phyloP scores from a whole-genome alignment of 768 basidiomycete species.

The Tylopilus rubrobrunneus region DNA sequence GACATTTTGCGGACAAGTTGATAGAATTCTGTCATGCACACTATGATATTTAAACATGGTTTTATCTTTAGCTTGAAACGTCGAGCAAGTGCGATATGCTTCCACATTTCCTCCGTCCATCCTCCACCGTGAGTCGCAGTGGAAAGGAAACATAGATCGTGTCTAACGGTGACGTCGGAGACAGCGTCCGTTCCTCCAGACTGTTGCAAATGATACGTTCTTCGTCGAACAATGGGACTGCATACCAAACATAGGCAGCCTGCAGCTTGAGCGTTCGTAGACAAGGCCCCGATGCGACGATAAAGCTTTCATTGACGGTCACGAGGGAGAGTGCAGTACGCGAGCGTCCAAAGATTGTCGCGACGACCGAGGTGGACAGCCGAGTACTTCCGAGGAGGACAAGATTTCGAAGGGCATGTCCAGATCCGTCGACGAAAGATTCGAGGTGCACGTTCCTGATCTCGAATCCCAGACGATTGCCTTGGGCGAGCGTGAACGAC shows the following conservation, averaged over 20 bases:
- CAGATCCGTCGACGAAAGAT: constrained; percentile 23
- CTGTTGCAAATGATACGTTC: constrained; percentile 30
- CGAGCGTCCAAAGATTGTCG: constrained; percentile 26
- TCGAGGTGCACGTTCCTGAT: constrained; percentile 33
- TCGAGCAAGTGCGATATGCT: constrained; percentile 20
- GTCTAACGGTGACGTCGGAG: constrained; percentile 2
- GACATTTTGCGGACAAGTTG: background rate
- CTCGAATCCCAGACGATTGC: constrained; percentile 34
- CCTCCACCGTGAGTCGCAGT: constrained; percentile 18
- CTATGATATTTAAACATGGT: background rate
- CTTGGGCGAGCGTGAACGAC: constrained; percentile 34
- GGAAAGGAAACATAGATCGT: constrained; percentile 19
- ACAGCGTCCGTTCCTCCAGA: constrained; percentile 24
- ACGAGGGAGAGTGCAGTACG: constrained; percentile 34
- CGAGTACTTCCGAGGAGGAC: constrained; percentile 33
- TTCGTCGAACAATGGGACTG: constrained; percentile 27
- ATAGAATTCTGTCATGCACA: background rate
- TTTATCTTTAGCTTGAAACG: constrained; percentile 21
- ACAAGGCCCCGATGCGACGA: constrained; percentile 27
- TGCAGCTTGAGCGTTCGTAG: constrained; percentile 34
- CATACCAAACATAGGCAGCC: constrained; percentile 34
- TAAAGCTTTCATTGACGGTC: constrained; percentile 34
- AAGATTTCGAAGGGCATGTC: constrained; percentile 27
- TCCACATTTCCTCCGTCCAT: constrained; percentile 24
- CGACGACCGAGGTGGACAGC: constrained; percentile 28